Evolutionary conservation across 768 basidiomycete genomes (phyloP), one percentile per base, ranked within the genome.

Genomic region (Russula earlei): DNA sequence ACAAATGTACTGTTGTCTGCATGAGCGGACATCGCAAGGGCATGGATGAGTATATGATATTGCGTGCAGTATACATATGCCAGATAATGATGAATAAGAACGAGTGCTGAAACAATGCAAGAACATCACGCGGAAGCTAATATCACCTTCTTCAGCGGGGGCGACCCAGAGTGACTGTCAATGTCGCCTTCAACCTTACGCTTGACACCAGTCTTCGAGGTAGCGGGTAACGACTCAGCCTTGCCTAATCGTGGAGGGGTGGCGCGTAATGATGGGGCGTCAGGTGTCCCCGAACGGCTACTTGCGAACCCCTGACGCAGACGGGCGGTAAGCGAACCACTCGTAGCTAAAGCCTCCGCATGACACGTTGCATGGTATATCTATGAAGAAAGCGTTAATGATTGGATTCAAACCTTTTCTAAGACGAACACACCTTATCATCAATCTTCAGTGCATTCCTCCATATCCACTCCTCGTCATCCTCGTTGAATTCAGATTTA

Each of bases 401-500:
- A 19, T 24, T 19, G 17, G 15, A 37, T 15, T 15, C 10, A 15
- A 5, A 57, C 37, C 10, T 55, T 1, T 27, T 15, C 37, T 22
- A 37, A 11, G 27, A 56, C 49, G 40, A 24, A n/a, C 84, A 52
- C 68, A 92, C 92, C 74, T 80, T 80, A 55, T 87, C 87, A 61
- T 95, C 90, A 58, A 85, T 84, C 69, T 77, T 81, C 19, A 91
- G 76, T 0, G 94, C 91, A 66, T 99, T 95, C 67, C 79, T 82
- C 92, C 92, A 99, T 12, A 96, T 87, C 94, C 94, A 98, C 58
- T 96, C 95, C 72, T 97, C 95, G 58, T 94, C 92, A 46, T 96
- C 94, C 67, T 97, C 92, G 54, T 84, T 70, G 68, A 89, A 98
- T 73, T 96, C 95, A 62, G 84, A 82, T 75, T 91, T 89, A 69